Conservation (phyloP, 495 filamentous ascomycete genomes). For the Rhizodiscina lignyota region DNA sequence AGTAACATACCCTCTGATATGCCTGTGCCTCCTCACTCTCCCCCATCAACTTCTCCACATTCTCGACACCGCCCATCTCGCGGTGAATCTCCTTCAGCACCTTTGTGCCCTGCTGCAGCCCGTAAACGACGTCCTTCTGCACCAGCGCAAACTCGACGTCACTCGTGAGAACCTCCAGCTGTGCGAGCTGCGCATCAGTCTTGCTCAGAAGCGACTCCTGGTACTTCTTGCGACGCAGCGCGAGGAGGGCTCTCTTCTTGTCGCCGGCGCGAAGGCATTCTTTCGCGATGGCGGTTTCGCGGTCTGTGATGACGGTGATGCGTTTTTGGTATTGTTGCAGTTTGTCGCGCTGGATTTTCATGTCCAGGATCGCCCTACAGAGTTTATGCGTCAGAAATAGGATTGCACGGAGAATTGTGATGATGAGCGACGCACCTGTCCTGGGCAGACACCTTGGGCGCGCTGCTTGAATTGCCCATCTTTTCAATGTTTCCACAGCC, state of each 20-base stretch:
- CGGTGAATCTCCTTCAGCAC: conserved; percentile 80
- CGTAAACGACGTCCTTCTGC: conserved; percentile 87
- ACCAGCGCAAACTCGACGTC: conserved; percentile 88
- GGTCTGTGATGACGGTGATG: conserved; percentile 65
- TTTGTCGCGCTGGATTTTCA: conserved; percentile 94
- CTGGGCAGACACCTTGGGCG: conserved; percentile 54
- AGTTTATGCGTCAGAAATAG: conserved; percentile 1
- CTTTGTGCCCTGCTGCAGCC: conserved; percentile 77
- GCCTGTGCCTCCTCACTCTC: conserved; percentile 76
- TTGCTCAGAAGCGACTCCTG: conserved; percentile 80
- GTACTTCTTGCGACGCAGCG: conserved; percentile 89
- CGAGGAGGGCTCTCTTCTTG: conserved; percentile 66
- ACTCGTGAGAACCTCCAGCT: conserved; percentile 66
- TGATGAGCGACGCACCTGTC: conserved; percentile 37
- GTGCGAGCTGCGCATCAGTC: conserved; percentile 79
- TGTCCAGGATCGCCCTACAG: conserved; percentile 75
- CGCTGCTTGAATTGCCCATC: conserved; percentile 46
- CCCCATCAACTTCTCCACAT: conserved; percentile 84
- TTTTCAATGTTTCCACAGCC: too few relatives aligned
- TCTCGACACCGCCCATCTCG: conserved; percentile 91
- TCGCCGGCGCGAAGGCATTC: conserved; percentile 61
- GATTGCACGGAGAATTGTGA: background rate
- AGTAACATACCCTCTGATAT: conserved; percentile 59
- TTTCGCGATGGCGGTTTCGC: conserved; percentile 69
- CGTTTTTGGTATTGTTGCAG: conserved; percentile 86